Conservation (phyloP, 495 filamentous ascomycete genomes). For the Sporormia fimetaria region DNA sequence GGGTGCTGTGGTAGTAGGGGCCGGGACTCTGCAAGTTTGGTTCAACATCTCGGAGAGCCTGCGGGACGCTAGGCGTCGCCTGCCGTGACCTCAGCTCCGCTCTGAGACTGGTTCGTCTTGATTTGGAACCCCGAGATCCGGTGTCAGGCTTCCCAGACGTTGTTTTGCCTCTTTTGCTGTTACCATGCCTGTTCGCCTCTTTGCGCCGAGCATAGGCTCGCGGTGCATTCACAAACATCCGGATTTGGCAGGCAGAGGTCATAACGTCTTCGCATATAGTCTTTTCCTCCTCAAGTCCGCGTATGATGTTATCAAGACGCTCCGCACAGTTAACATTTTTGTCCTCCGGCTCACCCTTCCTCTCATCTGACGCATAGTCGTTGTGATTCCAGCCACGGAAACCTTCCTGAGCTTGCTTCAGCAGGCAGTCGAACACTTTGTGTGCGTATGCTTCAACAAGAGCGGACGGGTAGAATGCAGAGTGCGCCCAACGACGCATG, state of each 20-base stretch:
- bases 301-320: conserved; percentile 11
- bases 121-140: too few relatives aligned
- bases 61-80: too few relatives aligned
- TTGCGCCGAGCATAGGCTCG: conserved; percentile 12
- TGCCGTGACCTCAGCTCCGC: too few relatives aligned
- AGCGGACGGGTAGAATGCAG: conserved; percentile 1
- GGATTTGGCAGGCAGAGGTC: conserved; percentile 13
- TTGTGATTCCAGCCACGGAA: conserved; percentile 14
- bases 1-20: too few relatives aligned
- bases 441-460: conserved; percentile 14
- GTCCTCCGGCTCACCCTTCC: conserved; percentile 17
- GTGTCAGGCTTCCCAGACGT: too few relatives aligned
- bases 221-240: conserved; percentile 22
- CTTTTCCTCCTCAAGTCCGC: conserved; percentile 18
- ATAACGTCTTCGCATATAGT: conserved; percentile 23
- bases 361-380: conserved; percentile 10
- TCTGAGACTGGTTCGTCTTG: too few relatives aligned
- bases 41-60: too few relatives aligned
- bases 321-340: conserved; percentile 11
- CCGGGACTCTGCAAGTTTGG: too few relatives aligned
- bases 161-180: conserved; percentile 11
- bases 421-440: conserved; percentile 12
- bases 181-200: conserved; percentile 8
- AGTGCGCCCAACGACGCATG: conserved; percentile 14
- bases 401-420: conserved; percentile 7